A percentile compares a stretch with the other conserved stretches of the same genome.
Conservation (phyloP, 495 filamentous ascomycete genomes). For the Amniculicola lignicola region DNA sequence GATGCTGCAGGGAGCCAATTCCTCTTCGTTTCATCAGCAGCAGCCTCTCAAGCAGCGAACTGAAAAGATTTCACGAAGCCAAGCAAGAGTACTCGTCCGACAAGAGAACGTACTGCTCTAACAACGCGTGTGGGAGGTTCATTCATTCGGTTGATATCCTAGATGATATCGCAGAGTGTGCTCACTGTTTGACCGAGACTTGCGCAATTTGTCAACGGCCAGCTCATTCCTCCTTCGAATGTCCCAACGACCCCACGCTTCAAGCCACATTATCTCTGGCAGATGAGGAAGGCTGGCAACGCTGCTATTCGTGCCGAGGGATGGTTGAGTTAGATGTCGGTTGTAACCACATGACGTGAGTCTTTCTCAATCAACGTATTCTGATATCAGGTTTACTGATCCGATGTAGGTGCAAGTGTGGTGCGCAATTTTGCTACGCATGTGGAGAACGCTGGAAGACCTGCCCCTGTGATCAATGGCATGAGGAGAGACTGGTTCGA, state of each 20-base stretch:
- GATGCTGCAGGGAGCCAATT: background rate
- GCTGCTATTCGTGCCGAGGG: slow-evolving; percentile 6
- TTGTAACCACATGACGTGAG: slow-evolving; percentile 29
- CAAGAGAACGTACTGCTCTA: slow-evolving; percentile 2
- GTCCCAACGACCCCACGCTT: slow-evolving; percentile 11
- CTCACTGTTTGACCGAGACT: background rate
- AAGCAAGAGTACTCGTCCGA: background rate
- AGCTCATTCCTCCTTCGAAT: background rate
- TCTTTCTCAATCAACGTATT: background rate
- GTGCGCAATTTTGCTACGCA: slow-evolving; percentile 22
- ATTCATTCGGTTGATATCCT: background rate
- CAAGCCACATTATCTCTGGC: slow-evolving; percentile 3
- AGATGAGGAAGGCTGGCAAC: slow-evolving; percentile 4
- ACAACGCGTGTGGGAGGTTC: background rate
- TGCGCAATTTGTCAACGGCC: background rate
- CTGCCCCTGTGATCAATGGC: slow-evolving; percentile 9
- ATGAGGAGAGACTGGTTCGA: slow-evolving; percentile 1
- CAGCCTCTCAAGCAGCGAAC: background rate
- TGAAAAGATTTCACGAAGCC: background rate
- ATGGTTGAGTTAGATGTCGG: slow-evolving; percentile 8
- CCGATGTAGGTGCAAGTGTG: slow-evolving; percentile 13
- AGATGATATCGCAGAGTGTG: background rate
- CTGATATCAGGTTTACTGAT: background rate
- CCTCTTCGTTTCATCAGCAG: background rate
- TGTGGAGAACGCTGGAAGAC: slow-evolving; percentile 8